Base-by-base conservation (phyloP, 2,329 filamentous ascomycete genomes). In the Botrytis cinerea region DNA sequence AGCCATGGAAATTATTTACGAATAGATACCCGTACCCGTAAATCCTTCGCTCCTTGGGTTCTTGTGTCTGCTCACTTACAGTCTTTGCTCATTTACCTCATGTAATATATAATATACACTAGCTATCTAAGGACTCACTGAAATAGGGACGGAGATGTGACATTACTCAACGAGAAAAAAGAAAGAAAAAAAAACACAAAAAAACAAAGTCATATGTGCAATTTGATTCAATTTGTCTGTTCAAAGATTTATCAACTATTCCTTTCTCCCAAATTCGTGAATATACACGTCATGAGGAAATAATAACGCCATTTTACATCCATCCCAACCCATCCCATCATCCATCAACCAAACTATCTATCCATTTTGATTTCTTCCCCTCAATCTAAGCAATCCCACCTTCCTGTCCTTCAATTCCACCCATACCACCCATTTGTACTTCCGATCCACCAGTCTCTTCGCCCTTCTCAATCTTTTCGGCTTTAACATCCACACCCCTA, bases 391-490 rank as follows among this genome's bases (percentile, higher is more conserved):
- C 28, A 46, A 70, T 59, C 2, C 70, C 73, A 45, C 63, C 73
- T 40, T 71, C 10, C n/a, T 74, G 69, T 43, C 73, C 61, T 51
- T 74, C 73, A 25, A 74, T 38, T 12, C 73, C 64, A 48, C 32
- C 70, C 54, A 48, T 54, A 35, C 61, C 69, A 40, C 45, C 70
- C 45, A 71, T 46, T 32, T 74, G 51, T 48, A 66, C 57, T 63
- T 73, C 74, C 12, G 38, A 5, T 22, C 74, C 75, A 14, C 64
- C 75, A 16, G 75, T 78, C 25, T 76, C 74, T 46, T 79, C 75
- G 28, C 73, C 78, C 68, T 79, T 79, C 2, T 45, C 51, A 51
- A 80, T 78, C 54, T 76, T 67, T 71, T 76, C 74, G 1, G 76
- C 77, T 73, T 76, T 78, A 8, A 77, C 76, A 74, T 79, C 76